Base-by-base conservation (phyloP, 495 filamentous ascomycete species). In the Lasiosphaeria hispida region DNA sequence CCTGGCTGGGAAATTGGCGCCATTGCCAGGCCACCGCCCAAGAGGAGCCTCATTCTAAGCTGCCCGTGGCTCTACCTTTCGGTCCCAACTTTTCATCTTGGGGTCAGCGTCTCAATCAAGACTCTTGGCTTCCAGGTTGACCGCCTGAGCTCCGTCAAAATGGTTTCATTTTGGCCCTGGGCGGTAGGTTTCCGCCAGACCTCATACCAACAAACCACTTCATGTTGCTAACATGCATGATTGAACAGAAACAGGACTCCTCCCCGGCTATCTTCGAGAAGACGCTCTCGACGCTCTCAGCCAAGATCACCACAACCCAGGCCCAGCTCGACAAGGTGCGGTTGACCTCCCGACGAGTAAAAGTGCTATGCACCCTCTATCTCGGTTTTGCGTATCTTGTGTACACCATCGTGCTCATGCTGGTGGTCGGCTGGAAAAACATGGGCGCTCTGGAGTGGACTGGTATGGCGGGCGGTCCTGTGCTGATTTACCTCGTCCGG, bases 191-290 rank as follows among this genome's bases (percentile, higher is more conserved):
- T 17, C 23, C 23, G 5, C 23, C 23, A 2, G 5, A 5, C 23
- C 23, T 38, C 85, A 60, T 90, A 19, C 23, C 13, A 5, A n/a
- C 45, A 35, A 35, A 49, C 10, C 36, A 7, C 8, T 17, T 19
- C 37, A 2, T 19, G 3, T 14, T 19, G 30, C 57, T 57, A 37
- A 61, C 38, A 14, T 37, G 7, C 10, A 5, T 9, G 14, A 11
- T 0, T 17, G 14, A 35, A n/a, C 64, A 95, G 90, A 84, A 87
- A 73, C 83, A 91, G 58, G 85, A 89, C 64, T 87, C 83, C 69
- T 96, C 92, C 62, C 88, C 93, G 1, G 93, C 92, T 39, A 88
- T 85, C 5, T 98, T 97, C 65, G 94, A 98, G 72, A 96, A 91
- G 75, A 83, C 87, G 0, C 86, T 98, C 41, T 87, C 89, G 13